These are phyloP conservation scores for Viola pubescens DNA, from an alignment of 441 rosid genomes.

Conservation along the genomic window DNA sequence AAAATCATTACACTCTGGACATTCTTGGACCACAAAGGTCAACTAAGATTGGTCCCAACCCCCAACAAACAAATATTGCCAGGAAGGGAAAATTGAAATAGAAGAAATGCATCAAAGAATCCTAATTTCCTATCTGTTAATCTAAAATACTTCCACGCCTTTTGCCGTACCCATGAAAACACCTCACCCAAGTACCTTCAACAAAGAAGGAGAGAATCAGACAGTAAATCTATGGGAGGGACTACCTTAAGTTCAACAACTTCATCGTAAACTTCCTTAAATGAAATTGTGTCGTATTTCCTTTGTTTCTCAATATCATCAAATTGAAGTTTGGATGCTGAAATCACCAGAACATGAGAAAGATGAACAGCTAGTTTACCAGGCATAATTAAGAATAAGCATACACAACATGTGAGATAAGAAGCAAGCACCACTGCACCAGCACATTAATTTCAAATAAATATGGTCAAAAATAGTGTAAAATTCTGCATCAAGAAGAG, in stretches of 20 bases:
- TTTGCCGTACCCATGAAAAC: neutral
- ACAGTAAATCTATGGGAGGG: slow-evolving; percentile 8
- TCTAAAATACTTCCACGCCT: no score
- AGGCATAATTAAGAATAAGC: neutral
- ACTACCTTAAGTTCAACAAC: slow-evolving; percentile 67
- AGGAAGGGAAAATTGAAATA: neutral
- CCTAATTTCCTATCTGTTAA: neutral
- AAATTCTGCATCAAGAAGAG: slow-evolving; percentile 6
- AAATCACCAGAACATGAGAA: slow-evolving; percentile 20
- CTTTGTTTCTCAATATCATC: slow-evolving; percentile 63
- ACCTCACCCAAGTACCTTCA: neutral
- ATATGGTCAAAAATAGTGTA: neutral
- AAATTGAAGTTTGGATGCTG: slow-evolving; percentile 69
- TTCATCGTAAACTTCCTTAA: slow-evolving; percentile 61
- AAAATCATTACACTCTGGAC: no score
- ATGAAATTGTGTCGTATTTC: slow-evolving; percentile 59
- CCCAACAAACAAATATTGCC: neutral
- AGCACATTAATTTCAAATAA: neutral
- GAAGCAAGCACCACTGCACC: neutral
- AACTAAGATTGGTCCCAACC: neutral
- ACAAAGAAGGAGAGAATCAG: neutral
- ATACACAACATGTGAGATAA: neutral
- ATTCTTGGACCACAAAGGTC: no score
- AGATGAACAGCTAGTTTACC: neutral
- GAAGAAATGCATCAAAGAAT: neutral